Evolutionary conservation across 2,329 filamentous ascomycete species (phyloP).

Genomic region (Cladosporium sp.): DNA sequence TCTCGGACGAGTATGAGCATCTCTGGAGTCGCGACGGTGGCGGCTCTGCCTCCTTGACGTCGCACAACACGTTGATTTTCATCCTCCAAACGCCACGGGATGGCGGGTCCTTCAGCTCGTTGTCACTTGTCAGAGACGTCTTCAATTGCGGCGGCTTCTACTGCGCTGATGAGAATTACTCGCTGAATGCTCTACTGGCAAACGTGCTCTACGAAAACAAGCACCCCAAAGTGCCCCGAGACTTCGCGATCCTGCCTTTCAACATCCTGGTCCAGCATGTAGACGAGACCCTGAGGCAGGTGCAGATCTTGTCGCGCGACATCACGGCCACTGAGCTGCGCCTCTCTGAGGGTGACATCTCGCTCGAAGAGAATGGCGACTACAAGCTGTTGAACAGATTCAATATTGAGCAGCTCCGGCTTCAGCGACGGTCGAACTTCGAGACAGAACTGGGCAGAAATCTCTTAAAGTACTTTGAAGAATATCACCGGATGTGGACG

Average conservation of each 20-base stretch:
- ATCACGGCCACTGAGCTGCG: constrained; percentile 36
- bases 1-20: constrained; percentile 37
- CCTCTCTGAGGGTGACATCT: constrained; percentile 35
- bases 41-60: constrained; percentile 34
- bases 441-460: constrained; percentile 36
- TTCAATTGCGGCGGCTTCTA: constrained; percentile 35
- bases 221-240: constrained; percentile 36
- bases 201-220: constrained; percentile 34
- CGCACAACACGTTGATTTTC: constrained; percentile 35
- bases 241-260: constrained; percentile 37
- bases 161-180: constrained; percentile 33
- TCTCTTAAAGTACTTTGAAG: constrained; percentile 35
- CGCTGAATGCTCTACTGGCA: constrained; percentile 30
- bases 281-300: constrained; percentile 34
- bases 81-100: constrained; percentile 38
- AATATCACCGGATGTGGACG: constrained; percentile 34
- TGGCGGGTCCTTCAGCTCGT: constrained; percentile 35
- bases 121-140: constrained; percentile 36
- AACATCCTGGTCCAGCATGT: constrained; percentile 34
- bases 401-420: constrained; percentile 36
- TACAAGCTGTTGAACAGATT: constrained; percentile 38
- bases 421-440: constrained; percentile 36
- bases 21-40: constrained; percentile 38
- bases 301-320: constrained; percentile 33
- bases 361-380: constrained; percentile 36